These are phyloP conservation scores for Sphaceloma murrayae DNA, from an alignment of 2,329 filamentous ascomycete species.

Conservation along the genomic window DNA sequence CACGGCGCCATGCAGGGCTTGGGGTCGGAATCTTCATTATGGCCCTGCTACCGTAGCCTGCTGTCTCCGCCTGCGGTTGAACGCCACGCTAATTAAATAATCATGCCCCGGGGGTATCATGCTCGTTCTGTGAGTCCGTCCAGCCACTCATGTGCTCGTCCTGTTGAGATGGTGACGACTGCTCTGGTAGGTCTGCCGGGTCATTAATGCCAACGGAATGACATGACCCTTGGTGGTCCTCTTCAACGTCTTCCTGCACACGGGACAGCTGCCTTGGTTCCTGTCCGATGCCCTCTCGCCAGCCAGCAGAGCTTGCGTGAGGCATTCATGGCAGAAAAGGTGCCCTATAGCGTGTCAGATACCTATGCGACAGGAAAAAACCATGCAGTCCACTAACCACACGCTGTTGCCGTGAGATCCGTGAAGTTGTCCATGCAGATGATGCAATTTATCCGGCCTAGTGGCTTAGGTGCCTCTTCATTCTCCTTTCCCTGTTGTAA, in stretches of 20 bases:
- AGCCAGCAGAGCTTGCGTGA: conserved; percentile 50
- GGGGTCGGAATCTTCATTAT: no score
- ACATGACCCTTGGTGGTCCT: conserved; percentile 34
- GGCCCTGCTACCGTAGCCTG: no score
- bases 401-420: conserved; percentile 50
- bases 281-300: conserved; percentile 42
- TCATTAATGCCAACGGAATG: conserved; percentile 34
- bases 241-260: conserved; percentile 38
- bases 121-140: neutral
- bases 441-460: conserved; percentile 48
- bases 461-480: conserved; percentile 21
- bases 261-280: conserved; percentile 39
- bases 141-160: no score
- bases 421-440: conserved; percentile 55
- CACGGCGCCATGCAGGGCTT: no score
- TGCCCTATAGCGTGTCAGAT: conserved; percentile 39
- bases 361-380: neutral
- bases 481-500: conserved; percentile 32
- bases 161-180: no score
- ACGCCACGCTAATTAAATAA: no score
- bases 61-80: no score
- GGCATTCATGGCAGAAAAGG: conserved; percentile 55
- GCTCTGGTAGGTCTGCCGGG: conserved; percentile 4
- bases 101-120: neutral
- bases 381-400: conserved; percentile 38